Evolutionary conservation across 208 protist genomes (phyloP).

Genomic region (Leishmania mexicana): DNA sequence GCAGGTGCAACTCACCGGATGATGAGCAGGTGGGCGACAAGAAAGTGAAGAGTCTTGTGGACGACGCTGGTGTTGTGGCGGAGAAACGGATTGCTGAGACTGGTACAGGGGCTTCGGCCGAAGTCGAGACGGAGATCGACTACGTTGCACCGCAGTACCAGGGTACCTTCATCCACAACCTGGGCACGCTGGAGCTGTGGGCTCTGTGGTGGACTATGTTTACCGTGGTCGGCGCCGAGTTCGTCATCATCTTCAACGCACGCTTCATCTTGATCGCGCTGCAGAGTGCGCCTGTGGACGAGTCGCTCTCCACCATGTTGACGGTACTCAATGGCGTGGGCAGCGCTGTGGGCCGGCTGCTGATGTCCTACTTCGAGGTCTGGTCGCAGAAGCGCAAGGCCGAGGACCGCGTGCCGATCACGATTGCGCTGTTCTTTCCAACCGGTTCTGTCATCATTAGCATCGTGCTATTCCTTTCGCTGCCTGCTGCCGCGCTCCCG

Average conservation of each 20-base stretch:
- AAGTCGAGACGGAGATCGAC: conserved; percentile 42
- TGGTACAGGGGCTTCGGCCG: not conserved
- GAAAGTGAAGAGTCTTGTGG: conserved; percentile 1
- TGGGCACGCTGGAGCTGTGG: conserved; percentile 49
- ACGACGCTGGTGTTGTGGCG: conserved; percentile 20
- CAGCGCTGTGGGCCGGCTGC: conserved; percentile 61
- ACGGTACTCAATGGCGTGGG: conserved; percentile 69
- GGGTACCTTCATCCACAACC: conserved; percentile 48
- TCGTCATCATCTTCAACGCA: conserved; percentile 66
- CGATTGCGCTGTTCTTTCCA: conserved; percentile 43
- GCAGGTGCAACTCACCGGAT: conserved; percentile 6
- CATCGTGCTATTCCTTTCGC: conserved; percentile 44
- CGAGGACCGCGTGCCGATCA: conserved; percentile 69
- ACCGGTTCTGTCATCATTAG: conserved; percentile 41
- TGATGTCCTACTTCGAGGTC: conserved; percentile 60
- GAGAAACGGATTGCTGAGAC: conserved; percentile 19
- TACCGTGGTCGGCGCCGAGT: conserved; percentile 35
- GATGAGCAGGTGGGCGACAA: conserved; percentile 6
- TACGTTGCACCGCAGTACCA: conserved; percentile 71
- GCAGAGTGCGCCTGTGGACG: conserved; percentile 30
- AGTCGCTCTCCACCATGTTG: conserved; percentile 48
- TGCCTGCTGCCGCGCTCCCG: conserved; percentile 42
- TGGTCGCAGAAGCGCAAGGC: conserved; percentile 53
- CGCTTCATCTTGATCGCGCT: conserved; percentile 52
- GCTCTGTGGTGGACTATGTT: conserved; percentile 56